These are phyloP conservation scores for Aaosphaeria arxii DNA, from an alignment of 2,329 filamentous ascomycete genomes.

Conservation along the genomic window DNA sequence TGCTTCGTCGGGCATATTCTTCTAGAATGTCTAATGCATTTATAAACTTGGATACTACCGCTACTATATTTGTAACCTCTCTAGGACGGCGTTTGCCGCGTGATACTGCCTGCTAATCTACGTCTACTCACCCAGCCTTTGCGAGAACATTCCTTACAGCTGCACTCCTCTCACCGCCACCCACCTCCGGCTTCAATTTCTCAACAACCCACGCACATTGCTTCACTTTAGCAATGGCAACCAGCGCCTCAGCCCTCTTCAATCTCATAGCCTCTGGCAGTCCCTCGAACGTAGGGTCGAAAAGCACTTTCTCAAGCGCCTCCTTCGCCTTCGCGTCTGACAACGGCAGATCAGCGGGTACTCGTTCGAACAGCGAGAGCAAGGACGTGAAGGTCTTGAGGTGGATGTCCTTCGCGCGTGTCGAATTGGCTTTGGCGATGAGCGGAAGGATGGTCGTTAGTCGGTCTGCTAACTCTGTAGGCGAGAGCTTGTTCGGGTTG, in stretches of 20 bases:
- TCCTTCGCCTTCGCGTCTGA: slow-evolving; percentile 8
- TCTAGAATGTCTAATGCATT: no score
- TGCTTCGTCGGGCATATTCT: no score
- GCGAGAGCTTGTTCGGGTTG: slow-evolving; percentile 10
- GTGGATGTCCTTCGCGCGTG: slow-evolving; percentile 18
- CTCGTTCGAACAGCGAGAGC: slow-evolving; percentile 15
- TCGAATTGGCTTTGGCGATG: slow-evolving; percentile 14
- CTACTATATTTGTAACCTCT: no score
- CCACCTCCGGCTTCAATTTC: slow-evolving; percentile 12
- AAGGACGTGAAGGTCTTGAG: slow-evolving; percentile 20
- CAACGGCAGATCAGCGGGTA: slow-evolving; percentile 4
- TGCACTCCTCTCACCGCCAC: slow-evolving; percentile 16
- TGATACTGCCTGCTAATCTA: no score
- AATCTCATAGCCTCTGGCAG: slow-evolving; percentile 24
- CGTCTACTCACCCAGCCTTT: slow-evolving; percentile 8
- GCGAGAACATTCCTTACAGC: slow-evolving; percentile 17
- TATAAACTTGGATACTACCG: no score
- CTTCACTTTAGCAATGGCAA: slow-evolving; percentile 12
- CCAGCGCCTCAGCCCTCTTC: slow-evolving; percentile 23
- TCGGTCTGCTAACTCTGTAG: slow-evolving; percentile 9
- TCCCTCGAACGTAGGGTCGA: slow-evolving; percentile 21
- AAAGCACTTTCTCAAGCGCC: slow-evolving; percentile 16
- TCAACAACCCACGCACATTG: slow-evolving; percentile 13
- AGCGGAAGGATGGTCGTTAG: slow-evolving; percentile 12
- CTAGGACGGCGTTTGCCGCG: no score